Percentiles rank a stretch among this genome's conserved stretches.
Conservation (phyloP, 2,329 filamentous ascomycete genomes). For the Camillea tinctor region DNA sequence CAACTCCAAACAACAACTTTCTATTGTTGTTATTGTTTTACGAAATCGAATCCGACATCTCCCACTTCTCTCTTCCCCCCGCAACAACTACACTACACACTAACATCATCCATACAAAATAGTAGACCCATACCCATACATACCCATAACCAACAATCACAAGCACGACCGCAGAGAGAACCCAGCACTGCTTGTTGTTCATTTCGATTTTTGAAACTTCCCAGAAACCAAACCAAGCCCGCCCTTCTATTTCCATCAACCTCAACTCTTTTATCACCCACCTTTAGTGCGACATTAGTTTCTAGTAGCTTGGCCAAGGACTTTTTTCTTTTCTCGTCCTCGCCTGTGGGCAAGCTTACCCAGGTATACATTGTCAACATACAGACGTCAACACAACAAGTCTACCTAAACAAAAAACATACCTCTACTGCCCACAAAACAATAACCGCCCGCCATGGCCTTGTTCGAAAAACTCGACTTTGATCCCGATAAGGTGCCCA, state of each 20-base stretch:
- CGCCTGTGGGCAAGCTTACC: background rate
- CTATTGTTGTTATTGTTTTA: background rate
- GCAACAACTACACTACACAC: background rate
- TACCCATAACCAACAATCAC: background rate
- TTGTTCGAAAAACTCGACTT: constrained; percentile 50
- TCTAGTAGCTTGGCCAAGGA: background rate
- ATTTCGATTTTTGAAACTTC: constrained; percentile 3
- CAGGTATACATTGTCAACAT: constrained; percentile 4
- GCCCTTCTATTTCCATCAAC: background rate
- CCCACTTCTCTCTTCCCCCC: background rate
- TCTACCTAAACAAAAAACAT: constrained; percentile 7
- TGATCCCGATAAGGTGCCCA: constrained; percentile 53
- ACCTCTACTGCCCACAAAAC: background rate
- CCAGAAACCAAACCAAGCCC: constrained; percentile 2
- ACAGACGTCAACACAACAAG: no score
- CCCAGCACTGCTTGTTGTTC: background rate
- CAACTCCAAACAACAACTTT: background rate
- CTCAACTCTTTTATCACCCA: background rate
- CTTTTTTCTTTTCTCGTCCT: background rate
- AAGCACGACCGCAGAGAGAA: background rate
- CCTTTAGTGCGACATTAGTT: constrained; percentile 3
- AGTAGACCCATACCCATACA: no score
- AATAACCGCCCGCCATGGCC: constrained; percentile 22
- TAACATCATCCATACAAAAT: no score
- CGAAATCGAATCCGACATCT: background rate